phyloP scores from a whole-genome alignment of 129 eudicot genomes.

The Chrysanthemum seticuspe region DNA sequence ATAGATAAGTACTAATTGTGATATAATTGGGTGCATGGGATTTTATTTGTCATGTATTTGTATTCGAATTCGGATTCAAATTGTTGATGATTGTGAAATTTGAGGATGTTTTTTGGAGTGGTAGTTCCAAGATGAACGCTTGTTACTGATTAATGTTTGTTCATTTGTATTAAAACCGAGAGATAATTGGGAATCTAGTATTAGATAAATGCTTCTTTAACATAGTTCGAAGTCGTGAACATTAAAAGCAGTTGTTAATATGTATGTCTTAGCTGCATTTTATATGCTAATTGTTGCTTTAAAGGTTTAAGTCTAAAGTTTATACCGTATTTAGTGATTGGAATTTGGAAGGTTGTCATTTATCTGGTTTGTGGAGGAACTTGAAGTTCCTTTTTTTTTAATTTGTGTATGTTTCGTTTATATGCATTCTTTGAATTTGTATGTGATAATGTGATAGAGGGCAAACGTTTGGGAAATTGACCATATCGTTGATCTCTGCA shows the following conservation, averaged over 20 bases:
- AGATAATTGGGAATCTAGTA: neutral
- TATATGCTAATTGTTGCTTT: neutral
- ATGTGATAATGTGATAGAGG: neutral
- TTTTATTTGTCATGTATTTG: too few relatives aligned
- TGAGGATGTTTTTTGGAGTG: too few relatives aligned
- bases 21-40: too few relatives aligned
- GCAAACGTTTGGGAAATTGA: slow-evolving; percentile 8
- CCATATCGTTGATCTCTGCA: slow-evolving; percentile 24
- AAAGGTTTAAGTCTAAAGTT: too few relatives aligned
- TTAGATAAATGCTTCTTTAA: neutral
- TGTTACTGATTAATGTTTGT: neutral
- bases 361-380: too few relatives aligned
- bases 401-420: neutral
- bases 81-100: too few relatives aligned
- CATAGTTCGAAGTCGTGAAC: neutral
- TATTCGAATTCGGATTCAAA: too few relatives aligned
- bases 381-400: neutral
- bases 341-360: neutral
- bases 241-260: too few relatives aligned
- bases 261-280: neutral
- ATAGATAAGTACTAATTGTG: too few relatives aligned
- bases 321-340: too few relatives aligned
- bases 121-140: too few relatives aligned
- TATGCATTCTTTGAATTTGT: neutral
- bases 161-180: neutral